phyloP scores from a whole-genome alignment of 2,329 filamentous ascomycete species.

The Fusarium floridanum region DNA sequence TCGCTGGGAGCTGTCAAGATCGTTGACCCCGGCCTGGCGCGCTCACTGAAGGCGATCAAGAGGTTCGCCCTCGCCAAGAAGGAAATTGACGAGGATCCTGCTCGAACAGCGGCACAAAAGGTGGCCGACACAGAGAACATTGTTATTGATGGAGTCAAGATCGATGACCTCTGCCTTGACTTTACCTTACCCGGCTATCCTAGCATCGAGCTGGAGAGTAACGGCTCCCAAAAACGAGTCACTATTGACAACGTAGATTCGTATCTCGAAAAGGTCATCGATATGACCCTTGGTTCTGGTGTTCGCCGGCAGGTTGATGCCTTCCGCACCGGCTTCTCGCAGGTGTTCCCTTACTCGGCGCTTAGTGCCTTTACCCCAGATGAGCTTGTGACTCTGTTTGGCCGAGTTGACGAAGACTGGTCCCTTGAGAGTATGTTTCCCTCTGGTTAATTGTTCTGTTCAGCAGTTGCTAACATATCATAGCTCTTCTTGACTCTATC shows the following conservation, averaged over 20 bases:
- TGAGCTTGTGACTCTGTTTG: constrained; percentile 95
- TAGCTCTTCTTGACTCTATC: constrained; percentile 96
- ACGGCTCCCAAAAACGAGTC: constrained; percentile 80
- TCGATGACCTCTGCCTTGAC: constrained; percentile 92
- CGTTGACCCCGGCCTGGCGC: constrained; percentile 88
- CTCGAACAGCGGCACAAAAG: constrained; percentile 77
- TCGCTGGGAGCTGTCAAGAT: constrained; percentile 91
- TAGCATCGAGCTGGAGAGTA: constrained; percentile 82
- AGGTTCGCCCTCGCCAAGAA: constrained; percentile 88
- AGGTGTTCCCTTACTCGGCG: constrained; percentile 95
- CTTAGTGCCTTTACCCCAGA: constrained; percentile 94
- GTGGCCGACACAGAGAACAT: constrained; percentile 76
- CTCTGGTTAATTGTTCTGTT: not conserved
- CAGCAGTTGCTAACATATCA: constrained; percentile 22
- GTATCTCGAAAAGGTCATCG: constrained; percentile 91
- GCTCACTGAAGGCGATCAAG: constrained; percentile 87
- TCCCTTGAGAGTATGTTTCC: constrained; percentile 87
- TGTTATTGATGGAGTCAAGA: constrained; percentile 77
- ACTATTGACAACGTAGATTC: constrained; percentile 91
- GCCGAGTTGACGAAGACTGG: constrained; percentile 95
- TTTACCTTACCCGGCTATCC: constrained; percentile 96
- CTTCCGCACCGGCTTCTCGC: constrained; percentile 91
- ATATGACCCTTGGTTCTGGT: constrained; percentile 90
- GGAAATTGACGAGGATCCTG: constrained; percentile 79
- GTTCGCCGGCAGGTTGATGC: constrained; percentile 91